Percentiles rank a stretch among this genome's conserved stretches.
Conservation (phyloP, 2,329 filamentous ascomycete genomes). For the Allantophomopsis lycopodina region DNA sequence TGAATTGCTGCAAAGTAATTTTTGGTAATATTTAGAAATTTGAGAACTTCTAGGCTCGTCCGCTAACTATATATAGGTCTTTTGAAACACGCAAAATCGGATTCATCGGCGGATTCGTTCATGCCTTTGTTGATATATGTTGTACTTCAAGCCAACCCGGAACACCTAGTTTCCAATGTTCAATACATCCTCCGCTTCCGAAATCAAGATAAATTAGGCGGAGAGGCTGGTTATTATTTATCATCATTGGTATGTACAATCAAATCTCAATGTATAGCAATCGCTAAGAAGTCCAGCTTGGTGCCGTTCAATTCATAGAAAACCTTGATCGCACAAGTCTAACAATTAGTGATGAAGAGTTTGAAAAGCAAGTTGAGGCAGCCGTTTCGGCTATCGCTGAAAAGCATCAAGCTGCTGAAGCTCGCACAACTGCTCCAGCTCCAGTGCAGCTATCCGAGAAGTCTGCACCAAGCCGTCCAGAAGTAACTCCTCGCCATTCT, state of each 20-base stretch:
- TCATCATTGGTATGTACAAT: conserved; percentile 61
- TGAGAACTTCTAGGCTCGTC: background rate
- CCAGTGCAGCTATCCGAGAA: conserved; percentile 26
- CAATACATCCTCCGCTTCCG: conserved; percentile 96
- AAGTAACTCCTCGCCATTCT: conserved; percentile 45
- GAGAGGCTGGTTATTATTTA: conserved; percentile 97
- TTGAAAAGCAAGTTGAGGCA: conserved; percentile 90
- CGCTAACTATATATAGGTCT: conserved; percentile 41
- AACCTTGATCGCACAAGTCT: conserved; percentile 87
- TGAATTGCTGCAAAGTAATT: conserved; percentile 99
- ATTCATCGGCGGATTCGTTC: conserved; percentile 93
- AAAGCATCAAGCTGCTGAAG: conserved; percentile 53
- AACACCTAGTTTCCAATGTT: conserved; percentile 91
- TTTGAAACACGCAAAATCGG: conserved; percentile 80
- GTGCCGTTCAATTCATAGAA: conserved; percentile 92
- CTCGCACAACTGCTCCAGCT: conserved; percentile 20
- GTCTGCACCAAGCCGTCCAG: conserved; percentile 33
- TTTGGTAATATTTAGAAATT: conserved; percentile 50
- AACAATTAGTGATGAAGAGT: conserved; percentile 89
- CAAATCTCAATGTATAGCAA: background rate
- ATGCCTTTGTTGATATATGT: conserved; percentile 93
- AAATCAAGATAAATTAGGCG: conserved; percentile 91
- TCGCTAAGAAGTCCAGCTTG: conserved; percentile 42
- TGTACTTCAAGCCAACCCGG: conserved; percentile 84
- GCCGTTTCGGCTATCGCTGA: conserved; percentile 93